Percentiles rank a stretch among this genome's conserved stretches.
These are phyloP conservation scores for Gracilaria gracilis DNA, from an alignment of 23 red algal species.

Conservation along the genomic window DNA sequence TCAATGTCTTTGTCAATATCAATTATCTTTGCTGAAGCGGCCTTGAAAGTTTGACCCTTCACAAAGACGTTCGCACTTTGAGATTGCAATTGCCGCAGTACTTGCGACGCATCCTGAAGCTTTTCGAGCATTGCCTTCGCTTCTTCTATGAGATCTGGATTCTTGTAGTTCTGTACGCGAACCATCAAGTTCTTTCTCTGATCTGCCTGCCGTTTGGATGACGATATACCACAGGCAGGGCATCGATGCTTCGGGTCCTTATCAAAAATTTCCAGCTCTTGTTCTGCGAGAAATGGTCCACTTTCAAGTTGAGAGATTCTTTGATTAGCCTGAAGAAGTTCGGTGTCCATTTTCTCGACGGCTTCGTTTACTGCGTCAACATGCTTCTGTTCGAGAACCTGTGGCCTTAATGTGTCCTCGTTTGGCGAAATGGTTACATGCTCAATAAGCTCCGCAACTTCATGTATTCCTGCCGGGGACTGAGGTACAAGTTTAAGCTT, in stretches of 20 bases:
- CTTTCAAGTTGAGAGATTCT: constrained; percentile 59
- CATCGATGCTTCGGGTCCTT: constrained; percentile 56
- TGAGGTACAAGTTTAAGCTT: constrained; percentile 7
- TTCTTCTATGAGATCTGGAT: constrained; percentile 31
- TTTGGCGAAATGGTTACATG: constrained; percentile 17
- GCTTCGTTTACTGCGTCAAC: constrained; percentile 38
- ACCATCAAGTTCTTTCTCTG: constrained; percentile 34
- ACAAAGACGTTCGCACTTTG: constrained; percentile 28
- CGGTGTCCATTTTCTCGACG: constrained; percentile 32
- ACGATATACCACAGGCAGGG: constrained; percentile 58
- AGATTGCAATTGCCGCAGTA: constrained; percentile 29
- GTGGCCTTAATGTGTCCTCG: constrained; percentile 1
- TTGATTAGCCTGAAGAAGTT: constrained; percentile 52
- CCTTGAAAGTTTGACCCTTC: constrained; percentile 8
- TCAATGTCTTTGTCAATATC: constrained; percentile 11
- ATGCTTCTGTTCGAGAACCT: constrained; percentile 42
- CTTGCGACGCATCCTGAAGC: constrained; percentile 19
- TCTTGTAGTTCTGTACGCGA: constrained; percentile 42
- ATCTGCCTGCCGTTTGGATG: constrained; percentile 48
- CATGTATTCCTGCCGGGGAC: constrained; percentile 18
- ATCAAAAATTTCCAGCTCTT: constrained; percentile 57
- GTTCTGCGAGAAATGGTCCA: constrained; percentile 50
- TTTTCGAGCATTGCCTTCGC: constrained; percentile 5
- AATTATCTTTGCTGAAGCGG: background rate
- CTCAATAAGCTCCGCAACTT: constrained; percentile 16